These are phyloP conservation scores for Tricholoma bakamatsutake DNA, from an alignment of 768 basidiomycete species.

Conservation along the genomic window DNA sequence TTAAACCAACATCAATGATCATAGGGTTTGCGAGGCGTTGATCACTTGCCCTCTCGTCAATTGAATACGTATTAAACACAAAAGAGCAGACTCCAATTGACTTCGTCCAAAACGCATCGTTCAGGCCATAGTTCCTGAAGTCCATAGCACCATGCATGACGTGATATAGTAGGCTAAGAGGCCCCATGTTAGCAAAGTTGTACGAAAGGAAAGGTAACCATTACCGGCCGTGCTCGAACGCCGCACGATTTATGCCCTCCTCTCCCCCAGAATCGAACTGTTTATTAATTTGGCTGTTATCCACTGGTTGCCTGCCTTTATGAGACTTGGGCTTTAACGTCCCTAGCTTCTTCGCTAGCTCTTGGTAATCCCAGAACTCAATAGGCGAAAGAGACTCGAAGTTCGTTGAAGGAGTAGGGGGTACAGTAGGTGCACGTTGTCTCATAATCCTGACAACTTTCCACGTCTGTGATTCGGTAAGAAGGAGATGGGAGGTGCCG, in stretches of 20 bases:
- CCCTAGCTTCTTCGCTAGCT: slow-evolving; percentile 32
- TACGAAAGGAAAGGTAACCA: neutral
- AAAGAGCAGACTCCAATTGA: slow-evolving; percentile 30
- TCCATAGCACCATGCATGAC: slow-evolving; percentile 22
- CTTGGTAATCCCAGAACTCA: slow-evolving; percentile 25
- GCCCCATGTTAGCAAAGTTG: neutral
- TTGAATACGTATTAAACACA: slow-evolving; percentile 27
- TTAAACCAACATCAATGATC: slow-evolving; percentile 30
- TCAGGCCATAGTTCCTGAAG: slow-evolving; percentile 23
- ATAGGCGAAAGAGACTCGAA: slow-evolving; percentile 47
- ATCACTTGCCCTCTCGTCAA: slow-evolving; percentile 24
- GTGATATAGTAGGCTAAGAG: slow-evolving; percentile 27
- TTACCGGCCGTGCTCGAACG: slow-evolving; percentile 48
- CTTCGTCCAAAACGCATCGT: slow-evolving; percentile 25
- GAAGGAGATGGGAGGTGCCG: slow-evolving; percentile 41
- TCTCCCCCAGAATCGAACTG: slow-evolving; percentile 20
- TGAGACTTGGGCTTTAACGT: slow-evolving; percentile 31
- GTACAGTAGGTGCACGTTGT: slow-evolving; percentile 4
- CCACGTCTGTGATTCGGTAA: slow-evolving; percentile 28
- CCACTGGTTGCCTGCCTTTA: slow-evolving; percentile 27
- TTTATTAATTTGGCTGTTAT: slow-evolving; percentile 39
- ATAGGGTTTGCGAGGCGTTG: slow-evolving; percentile 8
- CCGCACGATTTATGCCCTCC: slow-evolving; percentile 25
- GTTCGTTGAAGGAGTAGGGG: slow-evolving; percentile 14
- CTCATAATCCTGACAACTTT: slow-evolving; percentile 15